A percentile compares a stretch with the other conserved stretches of the same genome.
These are phyloP conservation scores for Aspergillus aculeatinus DNA, from an alignment of 2,329 filamentous ascomycete species.

Conservation along the genomic window DNA sequence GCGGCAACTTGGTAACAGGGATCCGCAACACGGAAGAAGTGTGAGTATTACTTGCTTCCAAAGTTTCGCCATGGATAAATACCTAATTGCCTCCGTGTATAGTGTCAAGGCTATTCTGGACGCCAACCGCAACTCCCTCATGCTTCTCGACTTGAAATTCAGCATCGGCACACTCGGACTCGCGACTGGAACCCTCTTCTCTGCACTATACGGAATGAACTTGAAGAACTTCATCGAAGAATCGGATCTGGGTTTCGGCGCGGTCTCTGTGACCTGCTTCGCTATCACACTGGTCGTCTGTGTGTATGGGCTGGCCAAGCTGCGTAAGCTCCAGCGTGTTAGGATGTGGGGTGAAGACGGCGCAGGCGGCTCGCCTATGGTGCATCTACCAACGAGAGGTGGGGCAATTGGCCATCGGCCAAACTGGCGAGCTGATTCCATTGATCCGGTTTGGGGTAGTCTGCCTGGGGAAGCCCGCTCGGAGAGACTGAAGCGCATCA, in stretches of 20 bases:
- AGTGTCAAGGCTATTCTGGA: conserved; percentile 96
- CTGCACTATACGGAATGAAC: conserved; percentile 99
- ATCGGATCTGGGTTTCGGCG: conserved; percentile 78
- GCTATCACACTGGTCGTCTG: conserved; percentile 74
- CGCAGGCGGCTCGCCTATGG: conserved; percentile 31
- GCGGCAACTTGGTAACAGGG: conserved; percentile 85
- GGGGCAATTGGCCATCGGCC: conserved; percentile 27
- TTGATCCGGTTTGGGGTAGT: conserved; percentile 42
- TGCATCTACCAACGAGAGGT: conserved; percentile 27
- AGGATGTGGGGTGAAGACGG: conserved; percentile 73
- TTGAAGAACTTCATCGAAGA: conserved; percentile 98
- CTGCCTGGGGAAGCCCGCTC: conserved; percentile 40
- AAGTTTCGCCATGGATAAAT: background rate
- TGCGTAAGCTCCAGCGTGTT: conserved; percentile 82
- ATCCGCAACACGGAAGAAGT: conserved; percentile 99
- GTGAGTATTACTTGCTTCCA: conserved; percentile 53
- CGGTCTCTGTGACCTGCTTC: conserved; percentile 69
- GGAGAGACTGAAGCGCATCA: conserved; percentile 39
- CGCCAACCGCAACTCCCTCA: conserved; percentile 95
- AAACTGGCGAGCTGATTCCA: conserved; percentile 46
- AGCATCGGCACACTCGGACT: conserved; percentile 93
- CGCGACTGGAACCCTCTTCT: conserved; percentile 89
- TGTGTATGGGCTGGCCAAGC: conserved; percentile 77
- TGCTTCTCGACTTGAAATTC: conserved; percentile 95
- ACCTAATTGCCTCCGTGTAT: conserved; percentile 17